Percentiles rank a stretch among this genome's conserved stretches.
These are phyloP conservation scores for Geosmithia flava DNA, from an alignment of 2,329 filamentous ascomycete genomes.

Conservation along the genomic window DNA sequence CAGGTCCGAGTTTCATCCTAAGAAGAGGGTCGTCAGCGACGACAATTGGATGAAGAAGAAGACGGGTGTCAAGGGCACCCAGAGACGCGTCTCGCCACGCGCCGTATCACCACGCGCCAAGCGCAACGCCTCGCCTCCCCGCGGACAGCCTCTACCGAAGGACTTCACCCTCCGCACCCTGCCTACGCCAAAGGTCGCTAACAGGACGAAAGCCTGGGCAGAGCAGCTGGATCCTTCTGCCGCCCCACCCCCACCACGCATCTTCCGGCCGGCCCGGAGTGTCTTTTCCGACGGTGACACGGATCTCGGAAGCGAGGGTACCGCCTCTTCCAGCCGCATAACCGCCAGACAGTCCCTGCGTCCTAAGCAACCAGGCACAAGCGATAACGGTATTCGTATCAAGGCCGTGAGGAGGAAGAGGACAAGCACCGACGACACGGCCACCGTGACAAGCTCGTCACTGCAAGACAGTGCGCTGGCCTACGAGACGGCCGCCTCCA, in stretches of 20 bases:
- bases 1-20: conserved; percentile 51
- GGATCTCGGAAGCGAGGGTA: conserved; percentile 13
- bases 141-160: conserved; percentile 33
- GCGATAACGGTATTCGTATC: conserved; percentile 31
- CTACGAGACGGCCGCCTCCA: neutral
- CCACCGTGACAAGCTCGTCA: conserved; percentile 1
- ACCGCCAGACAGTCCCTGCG: conserved; percentile 10
- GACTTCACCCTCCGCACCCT: conserved; percentile 42
- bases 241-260: conserved; percentile 18
- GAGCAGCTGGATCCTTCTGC: conserved; percentile 38
- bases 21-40: conserved; percentile 88
- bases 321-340: conserved; percentile 11
- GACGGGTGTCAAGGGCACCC: conserved; percentile 31
- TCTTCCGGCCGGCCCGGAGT: conserved; percentile 19
- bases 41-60: conserved; percentile 69
- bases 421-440: conserved; percentile 14
- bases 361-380: conserved; percentile 4
- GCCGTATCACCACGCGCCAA: conserved; percentile 19
- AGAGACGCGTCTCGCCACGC: conserved; percentile 25
- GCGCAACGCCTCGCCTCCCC: conserved; percentile 1
- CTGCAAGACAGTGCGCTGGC: neutral
- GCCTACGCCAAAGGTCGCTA: conserved; percentile 41
- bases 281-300: conserved; percentile 11
- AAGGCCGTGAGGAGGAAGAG: conserved; percentile 21
- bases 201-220: conserved; percentile 52